These are phyloP conservation scores for Saccharomyces hybrid DNA, from an alignment of 1,139 yeast species.

Conservation along the genomic window DNA sequence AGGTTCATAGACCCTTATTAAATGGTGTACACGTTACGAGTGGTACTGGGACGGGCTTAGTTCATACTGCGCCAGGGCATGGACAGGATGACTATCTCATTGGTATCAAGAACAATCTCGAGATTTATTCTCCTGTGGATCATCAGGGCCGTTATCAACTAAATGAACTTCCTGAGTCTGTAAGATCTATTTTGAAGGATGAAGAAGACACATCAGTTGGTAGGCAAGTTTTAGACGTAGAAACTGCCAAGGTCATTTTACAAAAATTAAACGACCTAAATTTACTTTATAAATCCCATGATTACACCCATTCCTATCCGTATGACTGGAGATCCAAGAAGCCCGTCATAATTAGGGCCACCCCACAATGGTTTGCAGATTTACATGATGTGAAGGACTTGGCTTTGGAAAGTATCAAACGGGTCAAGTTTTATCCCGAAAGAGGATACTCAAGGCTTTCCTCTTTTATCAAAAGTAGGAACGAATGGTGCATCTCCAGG, in stretches of 20 bases:
- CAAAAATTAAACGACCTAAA: constrained; percentile 37
- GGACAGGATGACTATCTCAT: constrained; percentile 87
- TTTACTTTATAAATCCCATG: constrained; percentile 45
- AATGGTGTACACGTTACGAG: constrained; percentile 79
- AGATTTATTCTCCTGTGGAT: constrained; percentile 71
- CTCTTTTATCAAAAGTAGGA: constrained; percentile 68
- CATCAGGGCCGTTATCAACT: constrained; percentile 53
- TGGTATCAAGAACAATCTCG: constrained; percentile 49
- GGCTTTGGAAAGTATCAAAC: constrained; percentile 52
- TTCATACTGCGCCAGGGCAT: constrained; percentile 96
- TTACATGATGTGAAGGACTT: constrained; percentile 61
- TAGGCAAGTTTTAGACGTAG: constrained; percentile 48
- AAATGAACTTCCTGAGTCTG: constrained; percentile 16
- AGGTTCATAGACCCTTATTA: constrained; percentile 47
- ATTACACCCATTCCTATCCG: constrained; percentile 78
- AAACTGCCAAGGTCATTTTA: constrained; percentile 47
- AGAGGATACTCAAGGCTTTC: constrained; percentile 62
- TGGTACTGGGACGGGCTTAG: constrained; percentile 87
- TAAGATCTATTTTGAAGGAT: constrained; percentile 32
- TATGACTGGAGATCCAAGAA: constrained; percentile 95
- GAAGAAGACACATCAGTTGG: constrained; percentile 43
- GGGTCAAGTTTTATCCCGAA: constrained; percentile 66
- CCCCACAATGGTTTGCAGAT: constrained; percentile 96
- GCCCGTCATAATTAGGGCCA: constrained; percentile 90
- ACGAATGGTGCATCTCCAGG: constrained; percentile 96